Base-by-base conservation (phyloP, 192 early-diverging fungal species). In the Mortierella hygrophila region DNA sequence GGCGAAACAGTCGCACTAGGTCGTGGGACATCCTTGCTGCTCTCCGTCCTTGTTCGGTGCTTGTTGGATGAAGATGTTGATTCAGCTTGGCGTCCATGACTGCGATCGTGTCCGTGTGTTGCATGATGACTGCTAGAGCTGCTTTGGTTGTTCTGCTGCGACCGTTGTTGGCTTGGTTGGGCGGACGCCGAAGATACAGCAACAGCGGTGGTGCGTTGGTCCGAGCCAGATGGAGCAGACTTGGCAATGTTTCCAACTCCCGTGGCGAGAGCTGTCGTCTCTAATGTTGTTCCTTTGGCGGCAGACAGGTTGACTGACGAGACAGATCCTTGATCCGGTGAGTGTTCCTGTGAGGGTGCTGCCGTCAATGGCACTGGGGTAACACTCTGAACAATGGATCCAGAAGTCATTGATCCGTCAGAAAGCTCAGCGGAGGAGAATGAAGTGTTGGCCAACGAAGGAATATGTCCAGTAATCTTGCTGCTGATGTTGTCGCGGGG, bases 1-100 rank as follows among this genome's bases (percentile, higher is more conserved):
- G 93, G 91, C 23, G 77, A 54, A 29, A 89, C 89, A 20, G 82
- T 85, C 21, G 83, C 54, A 20, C 83, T 85, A 11, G 83, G 83
- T 41, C 83, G 68, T 60, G 77, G 37, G 15, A 65, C 37, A 6
- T 75, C 77, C 74, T 55, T 47, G 57, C 44, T 38, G 6, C 35
- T 9, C 0, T 80, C 74, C 6, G 35, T 70, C 63, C 73, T 79
- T 16, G 44, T 29, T 70, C 74, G 57, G 40, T 79, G 69, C 32
- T 79, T 85, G 69, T 16, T 79, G 9, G 74, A n/a, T 42, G 75
- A 44, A 10, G 68, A 55, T 20, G 75, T 49, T 52, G 81, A 68
- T 16, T 65, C 60, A 32, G 26, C 11, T 13, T 76, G 49, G 41
- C 32, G 26, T 23, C 60, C 49, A 60, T 63, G 68, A 37, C 13